These are phyloP conservation scores for Pseudogymnoascus verrucosus DNA, from an alignment of 2,329 filamentous ascomycete genomes.

Conservation along the genomic window DNA sequence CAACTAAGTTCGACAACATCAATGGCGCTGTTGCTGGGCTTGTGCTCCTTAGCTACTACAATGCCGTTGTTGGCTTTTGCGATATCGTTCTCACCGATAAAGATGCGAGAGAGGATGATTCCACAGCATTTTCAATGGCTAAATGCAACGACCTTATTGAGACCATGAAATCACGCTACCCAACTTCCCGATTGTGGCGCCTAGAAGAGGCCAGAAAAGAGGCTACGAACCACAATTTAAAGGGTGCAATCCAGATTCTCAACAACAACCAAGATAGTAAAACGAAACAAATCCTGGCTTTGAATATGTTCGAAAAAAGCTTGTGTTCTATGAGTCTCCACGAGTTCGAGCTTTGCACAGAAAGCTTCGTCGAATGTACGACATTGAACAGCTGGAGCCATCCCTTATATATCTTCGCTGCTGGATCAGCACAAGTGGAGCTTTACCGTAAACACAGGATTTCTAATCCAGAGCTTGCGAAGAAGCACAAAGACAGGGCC, in stretches of 20 bases:
- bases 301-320: conserved; percentile 78
- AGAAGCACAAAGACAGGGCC: conserved; percentile 53
- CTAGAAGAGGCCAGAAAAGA: conserved; percentile 79
- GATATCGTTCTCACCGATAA: conserved; percentile 69
- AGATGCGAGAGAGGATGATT: conserved; percentile 44
- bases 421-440: conserved; percentile 69
- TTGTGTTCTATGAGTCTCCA: conserved; percentile 73
- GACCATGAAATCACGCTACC: conserved; percentile 70
- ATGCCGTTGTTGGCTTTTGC: conserved; percentile 74
- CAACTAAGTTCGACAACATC: conserved; percentile 75
- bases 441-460: conserved; percentile 60
- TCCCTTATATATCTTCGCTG: conserved; percentile 82
- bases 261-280: conserved; percentile 52
- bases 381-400: conserved; percentile 89
- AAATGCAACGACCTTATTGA: conserved; percentile 59
- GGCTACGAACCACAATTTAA: conserved; percentile 57
- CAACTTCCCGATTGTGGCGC: conserved; percentile 75
- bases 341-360: conserved; percentile 64
- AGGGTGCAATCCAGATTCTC: conserved; percentile 60
- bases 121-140: conserved; percentile 64
- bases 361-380: conserved; percentile 65
- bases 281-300: conserved; percentile 80
- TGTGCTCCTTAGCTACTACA: conserved; percentile 77
- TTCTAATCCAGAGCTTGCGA: conserved; percentile 39
- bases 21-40: conserved; percentile 87